These are phyloP conservation scores for Viola pubescens DNA, from an alignment of 441 rosid genomes.

Conservation along the genomic window DNA sequence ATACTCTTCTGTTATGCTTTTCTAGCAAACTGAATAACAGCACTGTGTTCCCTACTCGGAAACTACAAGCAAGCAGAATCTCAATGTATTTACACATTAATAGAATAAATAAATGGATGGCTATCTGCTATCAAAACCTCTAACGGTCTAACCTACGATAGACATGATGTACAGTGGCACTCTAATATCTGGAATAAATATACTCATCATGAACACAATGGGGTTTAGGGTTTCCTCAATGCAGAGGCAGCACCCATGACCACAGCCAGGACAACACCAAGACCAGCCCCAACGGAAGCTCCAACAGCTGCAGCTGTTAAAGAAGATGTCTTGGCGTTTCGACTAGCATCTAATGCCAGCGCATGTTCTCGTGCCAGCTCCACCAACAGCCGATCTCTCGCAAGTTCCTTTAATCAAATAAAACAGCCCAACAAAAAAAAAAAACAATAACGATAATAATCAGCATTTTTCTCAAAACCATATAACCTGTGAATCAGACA, in stretches of 20 bases:
- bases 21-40: too few relatives aligned
- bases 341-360: conserved; percentile 25
- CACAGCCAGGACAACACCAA: conserved; percentile 81
- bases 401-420: conserved; percentile 57
- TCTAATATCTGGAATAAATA: not conserved
- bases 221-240: conserved; percentile 73
- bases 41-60: too few relatives aligned
- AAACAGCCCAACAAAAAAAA: not conserved
- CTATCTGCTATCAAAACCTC: not conserved
- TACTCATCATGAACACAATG: not conserved
- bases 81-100: conserved; percentile 19
- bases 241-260: conserved; percentile 99
- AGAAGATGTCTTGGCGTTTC: conserved; percentile 54
- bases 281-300: conserved; percentile 89
- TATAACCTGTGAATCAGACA: too few relatives aligned
- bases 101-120: conserved; percentile 22
- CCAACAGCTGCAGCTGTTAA: conserved; percentile 82
- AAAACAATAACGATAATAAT: too few relatives aligned
- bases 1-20: too few relatives aligned
- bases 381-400: conserved; percentile 51
- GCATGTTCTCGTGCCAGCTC: conserved; percentile 55
- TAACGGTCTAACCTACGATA: not conserved
- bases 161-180: conserved; percentile 5
- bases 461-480: too few relatives aligned
- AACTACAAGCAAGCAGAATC: not conserved